Evolutionary conservation across 805 yeast species (phyloP).

Genomic region (Cyberlindnera bimundalis): DNA sequence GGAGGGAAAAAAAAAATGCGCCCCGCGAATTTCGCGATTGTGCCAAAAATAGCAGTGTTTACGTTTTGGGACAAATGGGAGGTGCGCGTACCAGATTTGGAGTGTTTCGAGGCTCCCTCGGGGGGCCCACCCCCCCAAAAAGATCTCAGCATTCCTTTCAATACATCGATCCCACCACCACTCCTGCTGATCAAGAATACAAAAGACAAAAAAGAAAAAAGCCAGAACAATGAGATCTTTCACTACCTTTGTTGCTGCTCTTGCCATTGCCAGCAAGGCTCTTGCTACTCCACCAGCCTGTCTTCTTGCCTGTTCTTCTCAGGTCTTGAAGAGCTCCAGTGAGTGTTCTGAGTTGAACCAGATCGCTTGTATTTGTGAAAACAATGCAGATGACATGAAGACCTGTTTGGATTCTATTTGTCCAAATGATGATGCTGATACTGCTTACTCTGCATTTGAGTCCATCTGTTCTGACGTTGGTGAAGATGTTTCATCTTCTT

Average conservation of each 20-base stretch:
- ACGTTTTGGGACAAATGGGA: constrained; percentile 7
- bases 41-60: constrained; percentile 13
- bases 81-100: constrained; percentile 9
- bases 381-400: constrained; percentile 49
- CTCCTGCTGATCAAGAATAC: no score
- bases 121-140: no score
- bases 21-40: neutral
- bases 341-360: constrained; percentile 59
- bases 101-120: no score
- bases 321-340: constrained; percentile 52
- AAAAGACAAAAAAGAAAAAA: no score
- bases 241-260: constrained; percentile 17
- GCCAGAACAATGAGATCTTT: constrained; percentile 5
- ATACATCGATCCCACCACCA: no score
- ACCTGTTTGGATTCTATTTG: constrained; percentile 66
- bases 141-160: neutral
- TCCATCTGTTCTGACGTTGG: constrained; percentile 48
- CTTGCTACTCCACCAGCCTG: constrained; percentile 87
- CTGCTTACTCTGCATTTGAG: constrained; percentile 60
- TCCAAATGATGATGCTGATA: constrained; percentile 55
- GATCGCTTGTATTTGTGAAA: constrained; percentile 64
- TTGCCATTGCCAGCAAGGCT: constrained; percentile 15
- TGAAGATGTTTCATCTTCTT: constrained; percentile 32
- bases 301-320: constrained; percentile 81
- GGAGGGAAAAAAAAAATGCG: no score